A percentile compares a stretch with the other conserved stretches of the same genome.
These are phyloP conservation scores for Sugiyamaella americana DNA, from an alignment of 805 yeast species.

Conservation along the genomic window DNA sequence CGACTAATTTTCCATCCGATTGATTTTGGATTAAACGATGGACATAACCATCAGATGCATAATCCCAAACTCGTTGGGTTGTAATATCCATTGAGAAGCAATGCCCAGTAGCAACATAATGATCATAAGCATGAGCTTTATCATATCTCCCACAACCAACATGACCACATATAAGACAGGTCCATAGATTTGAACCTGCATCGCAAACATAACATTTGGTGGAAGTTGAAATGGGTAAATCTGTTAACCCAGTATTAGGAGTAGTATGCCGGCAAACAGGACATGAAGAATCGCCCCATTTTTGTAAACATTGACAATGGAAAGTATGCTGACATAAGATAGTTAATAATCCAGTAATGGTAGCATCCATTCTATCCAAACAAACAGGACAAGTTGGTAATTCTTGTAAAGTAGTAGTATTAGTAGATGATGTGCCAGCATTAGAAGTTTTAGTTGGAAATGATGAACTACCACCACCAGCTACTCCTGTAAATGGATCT, in stretches of 20 bases:
- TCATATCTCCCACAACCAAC: slow-evolving; percentile 91
- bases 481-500: slow-evolving; percentile 60
- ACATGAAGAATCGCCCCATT: slow-evolving; percentile 86
- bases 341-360: slow-evolving; percentile 72
- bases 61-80: slow-evolving; percentile 91
- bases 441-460: slow-evolving; percentile 10
- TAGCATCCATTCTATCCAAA: slow-evolving; percentile 78
- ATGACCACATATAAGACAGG: slow-evolving; percentile 83
- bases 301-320: slow-evolving; percentile 80
- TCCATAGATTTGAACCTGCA: slow-evolving; percentile 65
- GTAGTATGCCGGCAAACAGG: slow-evolving; percentile 72
- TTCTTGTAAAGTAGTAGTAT: slow-evolving; percentile 40
- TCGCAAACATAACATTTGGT: slow-evolving; percentile 41
- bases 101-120: slow-evolving; percentile 70
- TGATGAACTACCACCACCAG: slow-evolving; percentile 7
- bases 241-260: not conserved
- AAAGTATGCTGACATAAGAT: slow-evolving; percentile 92
- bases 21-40: slow-evolving; percentile 81
- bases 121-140: slow-evolving; percentile 78
- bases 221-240: slow-evolving; percentile 8
- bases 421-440: slow-evolving; percentile 15
- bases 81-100: slow-evolving; percentile 85
- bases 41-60: slow-evolving; percentile 84
- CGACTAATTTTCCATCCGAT: slow-evolving; percentile 85
- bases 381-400: slow-evolving; percentile 93